Conservation (phyloP, 2,329 filamentous ascomycete genomes). For the Alternaria sp. region DNA sequence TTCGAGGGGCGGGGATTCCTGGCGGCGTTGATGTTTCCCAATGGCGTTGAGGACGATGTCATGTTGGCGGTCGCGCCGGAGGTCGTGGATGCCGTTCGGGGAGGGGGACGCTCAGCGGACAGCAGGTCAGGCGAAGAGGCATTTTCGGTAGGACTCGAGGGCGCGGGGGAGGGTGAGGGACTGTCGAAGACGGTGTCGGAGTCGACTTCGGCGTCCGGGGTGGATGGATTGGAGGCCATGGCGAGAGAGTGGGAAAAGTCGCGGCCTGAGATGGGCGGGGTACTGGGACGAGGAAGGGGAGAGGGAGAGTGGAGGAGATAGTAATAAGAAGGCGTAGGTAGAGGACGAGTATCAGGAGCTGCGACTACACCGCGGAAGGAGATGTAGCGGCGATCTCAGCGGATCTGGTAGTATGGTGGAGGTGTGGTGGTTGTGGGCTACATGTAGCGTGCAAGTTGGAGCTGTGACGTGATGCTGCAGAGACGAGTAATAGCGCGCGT, state of each 20-base stretch:
- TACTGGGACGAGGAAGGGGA: conserved; percentile 8
- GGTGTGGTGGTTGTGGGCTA: conserved; percentile 26
- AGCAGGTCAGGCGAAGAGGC: conserved; percentile 28
- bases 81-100: conserved; percentile 68
- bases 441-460: conserved; percentile 29
- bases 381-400: conserved; percentile 23
- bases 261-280: conserved; percentile 30
- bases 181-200: conserved; percentile 44
- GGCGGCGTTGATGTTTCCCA: conserved; percentile 77
- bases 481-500: conserved; percentile 26
- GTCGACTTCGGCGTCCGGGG: conserved; percentile 44
- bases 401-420: conserved; percentile 20
- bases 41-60: conserved; percentile 82
- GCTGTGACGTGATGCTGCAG: conserved; percentile 24
- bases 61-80: conserved; percentile 59
- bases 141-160: conserved; percentile 32
- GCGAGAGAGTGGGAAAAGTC: conserved; percentile 17
- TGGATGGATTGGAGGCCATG: conserved; percentile 43
- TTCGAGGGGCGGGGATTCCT: conserved; percentile 59
- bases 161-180: conserved; percentile 38
- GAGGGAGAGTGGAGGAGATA: conserved; percentile 14
- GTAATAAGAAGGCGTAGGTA: conserved; percentile 15
- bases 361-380: conserved; percentile 22
- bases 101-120: conserved; percentile 57
- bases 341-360: conserved; percentile 19